Percentiles rank a stretch among this genome's conserved stretches.
phyloP scores from a whole-genome alignment of 129 eudicot genomes.

The Artemisia annua region DNA sequence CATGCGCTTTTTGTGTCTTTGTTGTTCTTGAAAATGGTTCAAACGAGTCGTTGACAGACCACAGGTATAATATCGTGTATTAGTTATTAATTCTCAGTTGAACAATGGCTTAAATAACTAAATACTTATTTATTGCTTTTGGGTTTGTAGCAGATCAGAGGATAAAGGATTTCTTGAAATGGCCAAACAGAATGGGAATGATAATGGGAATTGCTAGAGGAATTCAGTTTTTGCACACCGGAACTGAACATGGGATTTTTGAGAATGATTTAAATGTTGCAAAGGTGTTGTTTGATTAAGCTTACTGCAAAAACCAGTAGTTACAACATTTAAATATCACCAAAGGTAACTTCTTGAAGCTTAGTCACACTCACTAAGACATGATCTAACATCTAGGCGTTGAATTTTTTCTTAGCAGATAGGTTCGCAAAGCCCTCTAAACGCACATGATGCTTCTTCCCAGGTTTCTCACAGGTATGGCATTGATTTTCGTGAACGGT shows the following conservation, averaged over 20 bases:
- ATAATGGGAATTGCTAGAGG: conserved; percentile 86
- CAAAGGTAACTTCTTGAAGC: conserved; percentile 52
- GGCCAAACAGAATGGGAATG: conserved; percentile 96
- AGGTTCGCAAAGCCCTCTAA: conserved; percentile 63
- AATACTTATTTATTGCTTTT: background rate
- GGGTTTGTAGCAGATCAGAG: conserved; percentile 58
- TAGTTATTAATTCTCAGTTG: too few species aligned
- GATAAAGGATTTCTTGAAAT: conserved; percentile 70
- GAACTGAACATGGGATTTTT: conserved; percentile 52
- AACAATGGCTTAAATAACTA: background rate
- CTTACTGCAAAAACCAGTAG: conserved; percentile 82
- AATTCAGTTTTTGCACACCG: conserved; percentile 78
- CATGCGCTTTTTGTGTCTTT: too few species aligned
- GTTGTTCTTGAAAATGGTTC: conserved; percentile 74
- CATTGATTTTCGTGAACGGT: background rate
- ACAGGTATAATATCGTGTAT: conserved; percentile 44
- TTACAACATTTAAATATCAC: conserved; percentile 67
- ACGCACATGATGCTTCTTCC: conserved; percentile 47
- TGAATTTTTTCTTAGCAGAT: conserved; percentile 31
- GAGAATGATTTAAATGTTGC: conserved; percentile 79
- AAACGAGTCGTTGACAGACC: conserved; percentile 74
- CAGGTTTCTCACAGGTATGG: conserved; percentile 38
- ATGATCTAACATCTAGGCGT: too few species aligned
- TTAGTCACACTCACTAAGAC: conserved; percentile 13
- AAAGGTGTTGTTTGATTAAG: conserved; percentile 64